phyloP scores from a whole-genome alignment of 139 green algal species.

The Nannochloris sp. region DNA sequence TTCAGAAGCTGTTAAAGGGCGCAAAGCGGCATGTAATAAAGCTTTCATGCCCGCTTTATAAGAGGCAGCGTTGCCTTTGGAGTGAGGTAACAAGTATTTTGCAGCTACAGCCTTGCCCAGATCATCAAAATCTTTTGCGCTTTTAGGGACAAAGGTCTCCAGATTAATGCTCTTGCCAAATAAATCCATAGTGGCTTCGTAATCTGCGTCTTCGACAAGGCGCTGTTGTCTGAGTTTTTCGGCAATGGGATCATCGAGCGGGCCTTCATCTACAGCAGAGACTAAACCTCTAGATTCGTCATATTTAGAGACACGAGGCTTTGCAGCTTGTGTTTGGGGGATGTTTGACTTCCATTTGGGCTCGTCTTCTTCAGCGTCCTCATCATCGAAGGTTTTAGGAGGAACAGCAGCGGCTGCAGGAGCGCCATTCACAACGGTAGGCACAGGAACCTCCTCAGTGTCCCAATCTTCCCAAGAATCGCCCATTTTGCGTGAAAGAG shows the following conservation, averaged over 20 bases:
- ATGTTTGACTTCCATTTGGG: constrained; percentile 35
- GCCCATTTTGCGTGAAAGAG: too few relatives aligned
- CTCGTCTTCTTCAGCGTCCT: constrained; percentile 47
- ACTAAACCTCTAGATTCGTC: constrained; percentile 34
- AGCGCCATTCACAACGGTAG: not conserved
- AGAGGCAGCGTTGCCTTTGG: constrained; percentile 18
- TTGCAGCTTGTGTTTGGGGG: constrained; percentile 36
- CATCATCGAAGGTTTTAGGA: constrained; percentile 45
- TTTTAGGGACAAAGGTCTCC: constrained; percentile 61
- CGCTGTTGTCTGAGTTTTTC: constrained; percentile 68
- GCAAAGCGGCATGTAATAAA: constrained; percentile 27
- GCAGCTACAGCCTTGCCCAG: constrained; percentile 24
- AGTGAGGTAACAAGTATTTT: constrained; percentile 52
- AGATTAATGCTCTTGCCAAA: constrained; percentile 53
- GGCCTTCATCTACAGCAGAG: constrained; percentile 18
- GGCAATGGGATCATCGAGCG: constrained; percentile 44
- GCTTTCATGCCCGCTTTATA: constrained; percentile 22
- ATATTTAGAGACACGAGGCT: constrained; percentile 29
- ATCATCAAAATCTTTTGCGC: constrained; percentile 70
- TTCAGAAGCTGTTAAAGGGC: constrained; percentile 33
- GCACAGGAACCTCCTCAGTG: constrained; percentile 21
- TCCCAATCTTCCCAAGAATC: constrained; percentile 47
- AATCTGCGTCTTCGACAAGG: constrained; percentile 67
- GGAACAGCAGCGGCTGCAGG: constrained; percentile 6
- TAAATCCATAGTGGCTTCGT: constrained; percentile 50